Evolutionary conservation across 192 early-diverging fungal genomes (phyloP), one percentile per base, ranked within the genome.

Genomic region (Entrophospora sp.): DNA sequence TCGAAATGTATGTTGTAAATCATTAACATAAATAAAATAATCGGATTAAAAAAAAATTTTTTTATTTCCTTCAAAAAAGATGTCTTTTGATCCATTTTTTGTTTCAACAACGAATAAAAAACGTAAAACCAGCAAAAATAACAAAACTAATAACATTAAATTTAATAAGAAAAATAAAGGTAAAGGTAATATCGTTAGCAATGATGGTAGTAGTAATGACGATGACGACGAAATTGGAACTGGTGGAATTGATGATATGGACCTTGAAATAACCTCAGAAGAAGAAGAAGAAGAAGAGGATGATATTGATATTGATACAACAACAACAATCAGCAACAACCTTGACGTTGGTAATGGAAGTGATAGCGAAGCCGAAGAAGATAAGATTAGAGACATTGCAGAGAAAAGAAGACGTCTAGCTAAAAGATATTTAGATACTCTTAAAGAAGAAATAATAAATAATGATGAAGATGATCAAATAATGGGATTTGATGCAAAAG

Each of bases 321-420:
- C n/a, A n/a, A n/a, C n/a, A n/a, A n/a, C n/a, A n/a, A n/a, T n/a
- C n/a, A n/a, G n/a, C n/a, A n/a, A n/a, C n/a, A n/a, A n/a, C n/a
- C n/a, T n/a, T n/a, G n/a, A n/a, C n/a, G n/a, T n/a, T n/a, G n/a
- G n/a, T n/a, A n/a, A n/a, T n/a, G n/a, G n/a, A n/a, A 68, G 9
- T 30, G 73, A 61, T 6, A 75, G 79, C 32, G 87, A 85, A 7
- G 83, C 79, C 8, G 88, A 85, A 3, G 82, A 81, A 28, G 85
- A 90, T 42, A 84, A 79, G 56, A 79, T 85, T 52, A 71, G 73
- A 51, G 97, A 99, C 72, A 92, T 94, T 1, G 92, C 95, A 0
- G 90, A 95, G 69, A 97, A 97, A 69, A 85, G 95, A 14, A 75
- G 96, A 63, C 80, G 97, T 30, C 77, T 99, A 58, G 95, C 97